Percentiles rank a stretch among this genome's conserved stretches.
Evolutionary conservation across 106 monocot genomes (phyloP).

Genomic region (Dioscorea dumetorum): DNA sequence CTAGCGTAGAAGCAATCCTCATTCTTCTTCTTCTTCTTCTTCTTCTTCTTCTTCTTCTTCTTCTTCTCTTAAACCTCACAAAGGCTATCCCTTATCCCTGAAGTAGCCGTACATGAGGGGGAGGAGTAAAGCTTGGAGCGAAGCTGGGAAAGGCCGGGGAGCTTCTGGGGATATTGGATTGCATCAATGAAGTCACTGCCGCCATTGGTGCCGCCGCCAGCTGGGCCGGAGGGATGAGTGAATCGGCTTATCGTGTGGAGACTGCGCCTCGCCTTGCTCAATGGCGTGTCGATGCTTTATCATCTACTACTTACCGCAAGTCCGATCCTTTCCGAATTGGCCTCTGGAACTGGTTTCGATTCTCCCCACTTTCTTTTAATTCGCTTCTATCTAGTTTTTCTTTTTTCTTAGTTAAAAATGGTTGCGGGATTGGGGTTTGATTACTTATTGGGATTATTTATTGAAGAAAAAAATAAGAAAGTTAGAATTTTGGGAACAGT

Average conservation of each 20-base stretch:
- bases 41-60: too few relatives aligned
- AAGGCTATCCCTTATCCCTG: too few relatives aligned
- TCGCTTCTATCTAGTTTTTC: not conserved
- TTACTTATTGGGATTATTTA: not conserved
- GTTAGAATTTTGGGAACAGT: not conserved
- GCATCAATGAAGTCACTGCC: constrained; percentile 72
- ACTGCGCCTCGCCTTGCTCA: constrained; percentile 76
- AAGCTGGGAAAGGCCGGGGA: constrained; percentile 81
- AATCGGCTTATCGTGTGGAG: constrained; percentile 68
- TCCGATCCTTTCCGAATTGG: constrained; percentile 90
- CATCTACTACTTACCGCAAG: constrained; percentile 65
- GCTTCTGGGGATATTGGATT: constrained; percentile 50
- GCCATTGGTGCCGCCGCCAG: constrained; percentile 45
- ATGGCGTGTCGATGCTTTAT: constrained; percentile 72
- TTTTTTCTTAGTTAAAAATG: too few relatives aligned
- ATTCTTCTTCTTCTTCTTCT: not conserved
- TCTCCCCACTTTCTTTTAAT: not conserved
- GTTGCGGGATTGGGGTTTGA: too few relatives aligned
- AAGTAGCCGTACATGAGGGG: not conserved
- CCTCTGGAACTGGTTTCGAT: constrained; percentile 73
- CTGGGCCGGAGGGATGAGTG: constrained; percentile 44
- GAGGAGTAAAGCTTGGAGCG: constrained; percentile 2
- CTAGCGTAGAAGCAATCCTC: not conserved
- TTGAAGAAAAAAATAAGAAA: not conserved
- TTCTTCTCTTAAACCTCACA: too few relatives aligned